A percentile compares a stretch with the other conserved stretches of the same genome.
These are phyloP conservation scores for Hanseniaspora clermontiae DNA, from an alignment of 805 yeast species.

Conservation along the genomic window DNA sequence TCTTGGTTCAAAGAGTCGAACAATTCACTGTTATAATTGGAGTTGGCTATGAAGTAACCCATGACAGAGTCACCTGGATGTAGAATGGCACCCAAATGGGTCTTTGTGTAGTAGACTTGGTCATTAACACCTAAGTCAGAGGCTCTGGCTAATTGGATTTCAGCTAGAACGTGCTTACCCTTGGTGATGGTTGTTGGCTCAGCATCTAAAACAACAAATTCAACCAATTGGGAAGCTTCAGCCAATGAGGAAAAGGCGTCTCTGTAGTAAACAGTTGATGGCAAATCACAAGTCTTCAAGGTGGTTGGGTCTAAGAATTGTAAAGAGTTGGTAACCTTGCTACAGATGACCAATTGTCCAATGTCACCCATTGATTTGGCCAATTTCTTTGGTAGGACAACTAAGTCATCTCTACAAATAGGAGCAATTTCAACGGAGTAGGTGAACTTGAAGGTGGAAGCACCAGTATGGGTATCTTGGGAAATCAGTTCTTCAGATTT, in stretches of 20 bases:
- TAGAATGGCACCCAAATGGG: conserved; percentile 85
- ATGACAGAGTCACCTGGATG: conserved; percentile 94
- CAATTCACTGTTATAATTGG: conserved; percentile 78
- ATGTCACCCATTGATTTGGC: conserved; percentile 78
- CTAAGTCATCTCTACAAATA: conserved; percentile 91
- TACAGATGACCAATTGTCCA: conserved; percentile 69
- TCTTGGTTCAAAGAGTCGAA: conserved; percentile 57
- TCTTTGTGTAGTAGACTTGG: conserved; percentile 65
- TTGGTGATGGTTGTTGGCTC: conserved; percentile 75
- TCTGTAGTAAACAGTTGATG: conserved; percentile 68
- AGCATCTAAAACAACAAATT: conserved; percentile 82
- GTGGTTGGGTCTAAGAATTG: conserved; percentile 82
- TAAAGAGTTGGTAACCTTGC: conserved; percentile 65
- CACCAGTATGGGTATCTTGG: conserved; percentile 83
- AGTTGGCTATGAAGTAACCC: conserved; percentile 76
- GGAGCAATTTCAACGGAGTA: conserved; percentile 91
- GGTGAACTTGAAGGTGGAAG: conserved; percentile 77
- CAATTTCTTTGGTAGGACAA: conserved; percentile 75
- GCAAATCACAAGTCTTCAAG: conserved; percentile 62
- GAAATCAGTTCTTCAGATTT: conserved; percentile 85
- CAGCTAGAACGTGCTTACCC: conserved; percentile 77
- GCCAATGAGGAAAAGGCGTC: conserved; percentile 64
- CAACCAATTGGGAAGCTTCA: conserved; percentile 63
- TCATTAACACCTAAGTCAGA: conserved; percentile 81
- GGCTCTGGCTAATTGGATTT: conserved; percentile 80